Conservation (phyloP, 1,284 basidiomycete genomes). For the Cryptococcus sp. region DNA sequence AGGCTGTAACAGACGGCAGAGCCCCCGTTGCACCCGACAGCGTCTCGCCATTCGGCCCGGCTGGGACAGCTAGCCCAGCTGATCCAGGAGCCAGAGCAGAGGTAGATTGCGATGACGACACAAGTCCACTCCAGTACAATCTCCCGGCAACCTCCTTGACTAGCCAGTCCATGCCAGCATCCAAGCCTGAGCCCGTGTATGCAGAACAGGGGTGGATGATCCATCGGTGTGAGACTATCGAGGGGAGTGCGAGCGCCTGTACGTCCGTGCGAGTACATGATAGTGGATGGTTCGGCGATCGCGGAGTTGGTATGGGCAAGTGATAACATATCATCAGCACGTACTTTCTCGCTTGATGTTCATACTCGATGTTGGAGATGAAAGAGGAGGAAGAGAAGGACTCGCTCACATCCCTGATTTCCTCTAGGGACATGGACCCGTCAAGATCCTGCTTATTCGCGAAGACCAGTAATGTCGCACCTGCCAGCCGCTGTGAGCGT, state of each 20-base stretch:
- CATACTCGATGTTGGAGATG: not conserved
- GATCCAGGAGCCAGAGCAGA: no score
- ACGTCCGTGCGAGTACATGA: not conserved
- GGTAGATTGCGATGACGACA: not conserved
- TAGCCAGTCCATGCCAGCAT: constrained; percentile 90
- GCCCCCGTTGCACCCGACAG: no score
- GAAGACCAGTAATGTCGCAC: constrained; percentile 91
- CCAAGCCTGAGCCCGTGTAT: constrained; percentile 79
- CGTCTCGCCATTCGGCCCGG: no score
- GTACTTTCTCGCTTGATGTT: not conserved
- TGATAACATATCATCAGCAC: not conserved
- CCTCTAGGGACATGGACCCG: constrained; percentile 76
- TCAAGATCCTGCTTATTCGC: constrained; percentile 99
- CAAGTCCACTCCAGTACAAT: constrained; percentile 48
- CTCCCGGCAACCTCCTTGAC: constrained; percentile 83
- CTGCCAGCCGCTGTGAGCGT: constrained; percentile 61
- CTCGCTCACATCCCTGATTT: constrained; percentile 74
- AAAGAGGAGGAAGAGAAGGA: constrained; percentile 5
- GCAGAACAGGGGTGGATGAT: constrained; percentile 90
- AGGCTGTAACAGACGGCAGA: no score
- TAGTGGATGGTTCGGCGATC: not conserved
- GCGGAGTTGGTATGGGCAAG: not conserved
- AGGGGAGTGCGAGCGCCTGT: constrained; percentile 73
- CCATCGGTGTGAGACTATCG: constrained; percentile 86
- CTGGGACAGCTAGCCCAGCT: no score